Evolutionary conservation across 306 rosid species (phyloP), one percentile per base, ranked within the genome.

Genomic region (Medicago lupulina): DNA sequence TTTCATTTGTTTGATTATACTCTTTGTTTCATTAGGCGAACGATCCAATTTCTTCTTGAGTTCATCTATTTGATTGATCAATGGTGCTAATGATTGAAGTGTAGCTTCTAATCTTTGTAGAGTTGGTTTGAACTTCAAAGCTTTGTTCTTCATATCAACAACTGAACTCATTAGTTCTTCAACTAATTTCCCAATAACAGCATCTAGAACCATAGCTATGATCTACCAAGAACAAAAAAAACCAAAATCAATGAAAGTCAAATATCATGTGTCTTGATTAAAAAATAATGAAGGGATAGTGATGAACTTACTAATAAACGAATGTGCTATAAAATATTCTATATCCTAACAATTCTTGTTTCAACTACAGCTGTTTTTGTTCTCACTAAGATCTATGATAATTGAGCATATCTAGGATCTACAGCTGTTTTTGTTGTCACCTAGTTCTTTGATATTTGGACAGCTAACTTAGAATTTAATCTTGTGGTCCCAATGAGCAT

Each of bases 121-220:
- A 5, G 67, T 73, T 34, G 65, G 7, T 46, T 41, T 69, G 79
- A 79, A 88, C 69, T 63, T 67, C 19, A 39, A 36, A 3, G 85
- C 78, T 36, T 60, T 80, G 12, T 65, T 43, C 61, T 59, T 77
- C 76, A 38, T 68, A 1, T 77, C 43, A 53, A 60, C 5, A 21
- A 86, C 47, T 0, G 36, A 53, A 2, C 15, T 31, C 47, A 76
- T n/a, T 46, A 90, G 66, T 18, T 69, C 76, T 1, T 38, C 83
- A 40, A 81, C 71, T 15, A 72, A 23, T 0, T 23, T 53, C 9
- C 84, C 88, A 47, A 80, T 16, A 1, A 67, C 25, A 2, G 78
- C 76, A 9, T 84, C 90, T n/a, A 70, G 14, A 68, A 73, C 11
- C 86, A 36, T 74, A 38, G 71, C 80, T 82, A 84, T 76, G 28